These are phyloP conservation scores for Mycena vitilis DNA, from an alignment of 768 basidiomycete genomes.

Conservation along the genomic window DNA sequence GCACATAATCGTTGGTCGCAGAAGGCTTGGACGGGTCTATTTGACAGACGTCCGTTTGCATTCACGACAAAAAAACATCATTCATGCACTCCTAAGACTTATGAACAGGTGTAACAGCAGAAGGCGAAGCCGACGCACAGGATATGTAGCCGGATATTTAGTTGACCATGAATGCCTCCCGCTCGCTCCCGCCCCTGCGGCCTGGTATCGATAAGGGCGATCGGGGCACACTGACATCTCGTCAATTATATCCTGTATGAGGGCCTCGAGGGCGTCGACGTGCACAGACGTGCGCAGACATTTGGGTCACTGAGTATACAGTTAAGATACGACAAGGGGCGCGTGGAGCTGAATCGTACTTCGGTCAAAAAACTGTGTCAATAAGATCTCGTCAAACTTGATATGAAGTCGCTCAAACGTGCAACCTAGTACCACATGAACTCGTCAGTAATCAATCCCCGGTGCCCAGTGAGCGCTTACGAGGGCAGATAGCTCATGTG, in stretches of 20 bases:
- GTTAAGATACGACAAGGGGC: no score
- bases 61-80: conserved; percentile 2
- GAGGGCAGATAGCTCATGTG: conserved; percentile 94
- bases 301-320: no score
- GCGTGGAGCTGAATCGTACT: conserved; percentile 74
- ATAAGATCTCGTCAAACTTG: conserved; percentile 96
- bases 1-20: background rate
- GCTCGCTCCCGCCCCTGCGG: conserved; percentile 56
- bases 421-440: conserved; percentile 72
- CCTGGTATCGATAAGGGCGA: conserved; percentile 65
- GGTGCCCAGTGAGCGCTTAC: conserved; percentile 52
- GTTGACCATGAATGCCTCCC: conserved; percentile 12
- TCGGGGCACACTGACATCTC: conserved; percentile 71
- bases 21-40: background rate
- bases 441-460: background rate
- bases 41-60: background rate
- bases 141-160: background rate
- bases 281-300: no score
- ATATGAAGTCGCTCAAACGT: conserved; percentile 85
- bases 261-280: conserved; percentile 90
- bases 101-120: background rate
- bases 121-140: conserved; percentile 18
- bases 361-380: conserved; percentile 85
- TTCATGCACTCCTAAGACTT: conserved; percentile 11
- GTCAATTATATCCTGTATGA: conserved; percentile 93